A percentile compares a stretch with the other conserved stretches of the same genome.
Evolutionary conservation across 139 green algal genomes (phyloP).

Genomic region (Chlamydomonas schloesseri): DNA sequence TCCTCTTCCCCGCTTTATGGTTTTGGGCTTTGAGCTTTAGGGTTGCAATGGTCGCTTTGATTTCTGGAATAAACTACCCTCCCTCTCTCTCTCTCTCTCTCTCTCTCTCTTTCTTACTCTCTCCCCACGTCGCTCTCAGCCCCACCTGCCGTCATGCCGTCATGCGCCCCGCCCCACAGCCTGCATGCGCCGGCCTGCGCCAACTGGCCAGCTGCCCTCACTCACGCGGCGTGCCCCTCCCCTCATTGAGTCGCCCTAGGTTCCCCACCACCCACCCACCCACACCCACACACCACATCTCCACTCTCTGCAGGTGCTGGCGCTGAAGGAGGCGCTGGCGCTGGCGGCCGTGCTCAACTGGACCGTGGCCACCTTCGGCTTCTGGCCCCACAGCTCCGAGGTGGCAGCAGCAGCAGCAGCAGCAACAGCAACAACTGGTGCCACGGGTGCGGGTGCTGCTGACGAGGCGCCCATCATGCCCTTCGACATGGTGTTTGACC

Average conservation of each 20-base stretch:
- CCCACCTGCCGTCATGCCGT: no score
- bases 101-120: no score
- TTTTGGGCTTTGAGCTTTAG: no score
- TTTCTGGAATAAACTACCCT: no score
- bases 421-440: background rate
- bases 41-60: no score
- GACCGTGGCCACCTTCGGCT: conserved; percentile 7
- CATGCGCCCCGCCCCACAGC: no score
- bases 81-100: no score
- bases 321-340: conserved; percentile 23
- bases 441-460: background rate
- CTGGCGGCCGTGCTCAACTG: conserved; percentile 27
- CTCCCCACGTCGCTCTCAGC: no score
- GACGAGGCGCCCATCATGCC: background rate
- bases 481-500: conserved; percentile 22
- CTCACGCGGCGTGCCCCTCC: no score
- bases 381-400: conserved; percentile 32
- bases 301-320: background rate
- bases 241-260: background rate
- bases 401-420: background rate
- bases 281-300: background rate
- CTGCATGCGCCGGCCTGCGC: no score
- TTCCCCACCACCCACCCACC: background rate
- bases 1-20: no score
- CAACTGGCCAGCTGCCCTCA: no score